These are phyloP conservation scores for Pseudoneurospora amorphoporcata DNA, from an alignment of 495 filamentous ascomycete genomes.

Conservation along the genomic window DNA sequence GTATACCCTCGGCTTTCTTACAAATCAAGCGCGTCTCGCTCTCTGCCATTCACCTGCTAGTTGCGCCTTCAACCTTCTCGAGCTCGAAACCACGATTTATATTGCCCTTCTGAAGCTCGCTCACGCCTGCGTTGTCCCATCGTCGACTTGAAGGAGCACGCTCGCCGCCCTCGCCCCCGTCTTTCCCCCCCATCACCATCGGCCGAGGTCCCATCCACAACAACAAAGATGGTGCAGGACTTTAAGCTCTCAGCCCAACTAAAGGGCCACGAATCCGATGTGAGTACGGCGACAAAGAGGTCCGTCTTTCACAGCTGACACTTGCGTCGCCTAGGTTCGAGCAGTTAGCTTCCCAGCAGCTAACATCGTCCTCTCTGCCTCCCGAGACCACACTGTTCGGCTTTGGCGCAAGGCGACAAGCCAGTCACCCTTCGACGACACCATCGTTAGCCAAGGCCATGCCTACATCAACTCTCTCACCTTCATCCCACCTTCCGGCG, in stretches of 20 bases:
- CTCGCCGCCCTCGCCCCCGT: conserved; percentile 1
- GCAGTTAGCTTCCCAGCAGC: conserved; percentile 69
- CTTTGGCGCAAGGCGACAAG: conserved; percentile 58
- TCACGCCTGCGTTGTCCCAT: not conserved
- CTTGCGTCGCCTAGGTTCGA: conserved; percentile 56
- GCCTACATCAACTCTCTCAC: conserved; percentile 79
- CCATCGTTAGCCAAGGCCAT: conserved; percentile 62
- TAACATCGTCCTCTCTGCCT: conserved; percentile 68
- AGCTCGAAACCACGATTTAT: not conserved
- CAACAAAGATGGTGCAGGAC: conserved; percentile 30
- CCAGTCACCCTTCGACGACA: conserved; percentile 66
- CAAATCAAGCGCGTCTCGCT: not conserved
- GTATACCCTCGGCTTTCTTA: not conserved
- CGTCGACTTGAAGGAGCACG: not conserved
- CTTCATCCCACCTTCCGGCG: conserved; percentile 58
- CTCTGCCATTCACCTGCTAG: not conserved
- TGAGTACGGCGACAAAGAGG: conserved; percentile 32
- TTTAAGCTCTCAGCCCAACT: conserved; percentile 80
- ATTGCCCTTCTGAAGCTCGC: not conserved
- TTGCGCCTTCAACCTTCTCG: not conserved
- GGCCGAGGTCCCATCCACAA: not conserved
- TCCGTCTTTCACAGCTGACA: conserved; percentile 10
- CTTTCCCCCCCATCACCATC: not conserved
- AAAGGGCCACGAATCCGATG: conserved; percentile 73
- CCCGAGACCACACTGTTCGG: conserved; percentile 82